phyloP scores from a whole-genome alignment of 768 basidiomycete species.

The Auriscalpium orientale region DNA sequence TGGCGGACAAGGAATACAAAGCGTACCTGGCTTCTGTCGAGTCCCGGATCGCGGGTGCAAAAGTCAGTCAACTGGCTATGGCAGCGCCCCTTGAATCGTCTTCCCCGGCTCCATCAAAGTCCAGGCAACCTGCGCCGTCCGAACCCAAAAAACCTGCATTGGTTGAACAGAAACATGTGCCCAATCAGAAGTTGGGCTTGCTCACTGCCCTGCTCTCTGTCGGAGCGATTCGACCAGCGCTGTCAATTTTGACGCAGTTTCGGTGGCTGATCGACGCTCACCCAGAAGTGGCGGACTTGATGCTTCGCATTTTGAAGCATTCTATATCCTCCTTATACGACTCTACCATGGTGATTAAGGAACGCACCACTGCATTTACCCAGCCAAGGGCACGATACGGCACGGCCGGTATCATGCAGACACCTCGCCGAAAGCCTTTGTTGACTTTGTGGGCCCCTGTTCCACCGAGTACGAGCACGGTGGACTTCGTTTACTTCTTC shows the following conservation, averaged over 20 bases:
- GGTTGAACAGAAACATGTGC: slow-evolving; percentile 34
- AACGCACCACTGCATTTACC: slow-evolving; percentile 53
- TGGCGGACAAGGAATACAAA: slow-evolving; percentile 52
- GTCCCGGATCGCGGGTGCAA: slow-evolving; percentile 59
- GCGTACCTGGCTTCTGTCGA: slow-evolving; percentile 60
- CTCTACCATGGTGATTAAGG: slow-evolving; percentile 40
- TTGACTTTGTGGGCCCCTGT: slow-evolving; percentile 76
- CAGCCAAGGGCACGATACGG: slow-evolving; percentile 61
- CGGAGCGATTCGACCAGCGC: slow-evolving; percentile 72
- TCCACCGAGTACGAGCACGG: slow-evolving; percentile 66
- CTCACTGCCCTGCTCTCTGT: slow-evolving; percentile 75
- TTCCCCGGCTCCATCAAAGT: slow-evolving; percentile 30
- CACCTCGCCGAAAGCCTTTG: slow-evolving; percentile 50
- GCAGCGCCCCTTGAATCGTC: slow-evolving; percentile 71
- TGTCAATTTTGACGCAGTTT: slow-evolving; percentile 73
- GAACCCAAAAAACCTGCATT: slow-evolving; percentile 26
- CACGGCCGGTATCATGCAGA: slow-evolving; percentile 41
- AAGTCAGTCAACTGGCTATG: slow-evolving; percentile 72
- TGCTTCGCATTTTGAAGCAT: slow-evolving; percentile 66
- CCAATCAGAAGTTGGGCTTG: slow-evolving; percentile 78
- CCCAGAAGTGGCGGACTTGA: slow-evolving; percentile 78
- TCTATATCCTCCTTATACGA: slow-evolving; percentile 68
- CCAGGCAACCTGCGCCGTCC: slow-evolving; percentile 31
- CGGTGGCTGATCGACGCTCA: slow-evolving; percentile 81
- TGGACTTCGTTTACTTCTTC: slow-evolving; percentile 88